These are phyloP conservation scores for maize (Zea mays) DNA, from an alignment of 176 grass and related monocot species.

Conservation along the genomic window DNA sequence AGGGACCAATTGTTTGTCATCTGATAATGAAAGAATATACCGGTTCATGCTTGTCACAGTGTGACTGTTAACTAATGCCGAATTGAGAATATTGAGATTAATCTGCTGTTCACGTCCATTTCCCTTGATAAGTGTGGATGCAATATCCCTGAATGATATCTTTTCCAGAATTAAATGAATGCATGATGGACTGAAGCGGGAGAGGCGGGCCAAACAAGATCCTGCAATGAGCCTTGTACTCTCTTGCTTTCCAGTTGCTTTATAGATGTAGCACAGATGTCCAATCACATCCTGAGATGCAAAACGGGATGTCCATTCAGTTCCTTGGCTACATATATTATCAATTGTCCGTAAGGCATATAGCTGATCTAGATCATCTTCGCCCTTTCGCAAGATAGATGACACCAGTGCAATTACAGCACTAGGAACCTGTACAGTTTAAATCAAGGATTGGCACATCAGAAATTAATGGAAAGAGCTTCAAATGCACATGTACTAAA, in stretches of 20 bases:
- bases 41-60: slow-evolving; percentile 73
- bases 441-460: slow-evolving; percentile 24
- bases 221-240: slow-evolving; percentile 81
- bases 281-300: slow-evolving; percentile 81
- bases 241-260: slow-evolving; percentile 90
- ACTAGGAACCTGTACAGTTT: slow-evolving; percentile 76
- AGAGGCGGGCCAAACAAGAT: slow-evolving; percentile 82
- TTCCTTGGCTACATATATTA: slow-evolving; percentile 94
- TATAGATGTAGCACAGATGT: slow-evolving; percentile 89
- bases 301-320: slow-evolving; percentile 92
- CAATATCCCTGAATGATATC: slow-evolving; percentile 72
- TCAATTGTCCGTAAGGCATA: slow-evolving; percentile 97
- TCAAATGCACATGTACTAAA: slow-evolving; percentile 8
- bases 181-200: slow-evolving; percentile 81
- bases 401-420: slow-evolving; percentile 81
- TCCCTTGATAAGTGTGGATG: slow-evolving; percentile 74
- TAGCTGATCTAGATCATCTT: slow-evolving; percentile 93
- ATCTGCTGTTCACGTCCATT: slow-evolving; percentile 89
- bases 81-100: slow-evolving; percentile 80
- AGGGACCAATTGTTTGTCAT: slow-evolving; percentile 86
- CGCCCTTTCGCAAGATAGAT: slow-evolving; percentile 91
- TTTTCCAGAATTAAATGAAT: slow-evolving; percentile 80
- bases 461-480: slow-evolving; percentile 12
- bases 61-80: slow-evolving; percentile 67
- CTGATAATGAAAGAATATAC: slow-evolving; percentile 62